phyloP scores from a whole-genome alignment of 192 early-diverging fungal species.

The Glomus cerebriforme region DNA sequence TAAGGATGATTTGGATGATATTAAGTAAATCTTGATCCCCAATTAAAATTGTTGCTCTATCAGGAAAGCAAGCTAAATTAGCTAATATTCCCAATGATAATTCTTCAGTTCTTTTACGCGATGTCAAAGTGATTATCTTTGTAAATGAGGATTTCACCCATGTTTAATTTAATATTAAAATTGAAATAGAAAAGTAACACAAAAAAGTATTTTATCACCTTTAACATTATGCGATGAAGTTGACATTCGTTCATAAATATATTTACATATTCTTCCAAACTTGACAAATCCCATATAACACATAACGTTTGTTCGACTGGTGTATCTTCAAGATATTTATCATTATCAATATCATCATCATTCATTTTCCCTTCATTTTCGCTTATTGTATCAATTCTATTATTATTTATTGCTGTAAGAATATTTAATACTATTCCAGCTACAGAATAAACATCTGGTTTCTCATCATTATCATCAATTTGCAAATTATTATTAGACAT shows the following conservation, averaged over 20 bases:
- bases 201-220: constrained; percentile 9
- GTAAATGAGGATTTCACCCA: background rate
- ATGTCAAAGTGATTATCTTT: constrained; percentile 32
- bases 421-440: background rate
- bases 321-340: constrained; percentile 34
- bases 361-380: background rate
- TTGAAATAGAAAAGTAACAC: background rate
- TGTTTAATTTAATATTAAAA: background rate
- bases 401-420: background rate
- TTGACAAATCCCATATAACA: constrained; percentile 38
- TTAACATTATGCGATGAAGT: constrained; percentile 34
- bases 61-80: constrained; percentile 42
- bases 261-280: constrained; percentile 35
- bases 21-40: constrained; percentile 37
- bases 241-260: constrained; percentile 25
- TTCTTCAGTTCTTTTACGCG: constrained; percentile 37
- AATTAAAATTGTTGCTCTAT: constrained; percentile 30
- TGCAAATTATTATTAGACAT: background rate
- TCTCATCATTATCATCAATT: background rate
- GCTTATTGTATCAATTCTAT: background rate
- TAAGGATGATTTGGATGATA: background rate
- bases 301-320: constrained; percentile 38
- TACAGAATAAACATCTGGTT: background rate
- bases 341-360: background rate
- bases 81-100: constrained; percentile 40